A percentile compares a stretch with the other conserved stretches of the same genome.
phyloP scores from a whole-genome alignment of 306 rosid genomes.

The Vigna hirtella region DNA sequence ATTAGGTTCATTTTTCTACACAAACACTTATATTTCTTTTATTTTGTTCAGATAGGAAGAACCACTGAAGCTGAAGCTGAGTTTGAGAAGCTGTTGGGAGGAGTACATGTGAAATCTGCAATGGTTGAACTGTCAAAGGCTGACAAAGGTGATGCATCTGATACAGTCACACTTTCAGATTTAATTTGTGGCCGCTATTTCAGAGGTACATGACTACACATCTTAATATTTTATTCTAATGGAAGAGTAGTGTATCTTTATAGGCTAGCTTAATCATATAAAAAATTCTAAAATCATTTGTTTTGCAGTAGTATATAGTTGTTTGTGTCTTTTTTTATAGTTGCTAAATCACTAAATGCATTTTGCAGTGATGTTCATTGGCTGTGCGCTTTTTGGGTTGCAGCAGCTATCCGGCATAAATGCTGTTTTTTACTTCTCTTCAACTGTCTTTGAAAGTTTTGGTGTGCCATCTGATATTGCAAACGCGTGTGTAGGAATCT shows the following conservation, averaged over 20 bases:
- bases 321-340: conserved; percentile 16
- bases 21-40: conserved; percentile 40
- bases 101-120: conserved; percentile 71
- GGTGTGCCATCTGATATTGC: conserved; percentile 76
- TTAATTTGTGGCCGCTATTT: conserved; percentile 65
- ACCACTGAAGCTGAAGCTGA: conserved; percentile 77
- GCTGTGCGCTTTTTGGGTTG: conserved; percentile 83
- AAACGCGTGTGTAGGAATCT: conserved; percentile 70
- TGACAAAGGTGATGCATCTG: conserved; percentile 72
- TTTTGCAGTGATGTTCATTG: conserved; percentile 92
- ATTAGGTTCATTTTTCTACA: conserved; percentile 14
- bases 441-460: conserved; percentile 77
- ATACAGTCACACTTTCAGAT: conserved; percentile 56
- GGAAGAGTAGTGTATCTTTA: conserved; percentile 35
- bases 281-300: conserved; percentile 15
- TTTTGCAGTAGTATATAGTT: conserved; percentile 20
- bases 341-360: conserved; percentile 49
- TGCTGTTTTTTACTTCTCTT: conserved; percentile 88
- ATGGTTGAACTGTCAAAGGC: conserved; percentile 71
- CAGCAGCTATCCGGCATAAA: conserved; percentile 96
- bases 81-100: conserved; percentile 80
- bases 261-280: conserved; percentile 23
- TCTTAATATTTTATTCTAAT: conserved; percentile 2
- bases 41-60: conserved; percentile 73
- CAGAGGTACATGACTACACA: conserved; percentile 52